These are phyloP conservation scores for Rutstroemia sp. DNA, from an alignment of 2,329 filamentous ascomycete genomes.

Conservation along the genomic window DNA sequence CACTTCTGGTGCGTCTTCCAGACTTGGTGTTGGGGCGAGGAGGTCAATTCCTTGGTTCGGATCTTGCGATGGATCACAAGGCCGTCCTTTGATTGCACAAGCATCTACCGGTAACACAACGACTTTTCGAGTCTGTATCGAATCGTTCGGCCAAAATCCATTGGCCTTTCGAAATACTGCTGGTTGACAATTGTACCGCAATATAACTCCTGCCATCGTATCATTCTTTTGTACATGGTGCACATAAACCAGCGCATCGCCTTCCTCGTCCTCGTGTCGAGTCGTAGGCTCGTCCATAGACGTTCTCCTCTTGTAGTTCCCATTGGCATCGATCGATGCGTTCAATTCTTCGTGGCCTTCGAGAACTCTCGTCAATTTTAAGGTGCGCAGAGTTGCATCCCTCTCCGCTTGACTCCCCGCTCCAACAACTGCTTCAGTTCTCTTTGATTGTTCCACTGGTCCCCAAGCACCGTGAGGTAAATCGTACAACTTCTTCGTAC, in stretches of 20 bases:
- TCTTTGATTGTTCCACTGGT: conserved; percentile 17
- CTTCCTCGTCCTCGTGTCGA: conserved; percentile 44
- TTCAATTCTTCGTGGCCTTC: conserved; percentile 55
- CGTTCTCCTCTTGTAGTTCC: conserved; percentile 24
- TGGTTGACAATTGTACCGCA: conserved; percentile 82
- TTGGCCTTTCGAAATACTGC: conserved; percentile 82
- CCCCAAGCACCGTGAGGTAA: conserved; percentile 23
- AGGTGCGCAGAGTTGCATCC: conserved; percentile 47
- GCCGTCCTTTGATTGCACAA: conserved; percentile 73
- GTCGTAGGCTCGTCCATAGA: conserved; percentile 23
- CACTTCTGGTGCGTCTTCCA: conserved; percentile 25
- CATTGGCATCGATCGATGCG: conserved; percentile 43
- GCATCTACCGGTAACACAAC: conserved; percentile 84
- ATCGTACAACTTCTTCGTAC: conserved; percentile 14
- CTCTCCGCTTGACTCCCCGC: conserved; percentile 46
- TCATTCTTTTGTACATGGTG: conserved; percentile 78
- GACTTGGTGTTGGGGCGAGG: conserved; percentile 42
- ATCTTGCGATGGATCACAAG: conserved; percentile 43
- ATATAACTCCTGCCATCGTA: conserved; percentile 83
- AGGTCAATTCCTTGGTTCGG: conserved; percentile 38
- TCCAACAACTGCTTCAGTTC: conserved; percentile 34
- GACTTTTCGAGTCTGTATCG: conserved; percentile 73
- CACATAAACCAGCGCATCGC: conserved; percentile 80
- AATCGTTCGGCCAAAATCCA: conserved; percentile 90
- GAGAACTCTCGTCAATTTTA: conserved; percentile 50